These are phyloP conservation scores for Oryza punctata DNA, from an alignment of 176 grass and related monocot species.

Conservation along the genomic window DNA sequence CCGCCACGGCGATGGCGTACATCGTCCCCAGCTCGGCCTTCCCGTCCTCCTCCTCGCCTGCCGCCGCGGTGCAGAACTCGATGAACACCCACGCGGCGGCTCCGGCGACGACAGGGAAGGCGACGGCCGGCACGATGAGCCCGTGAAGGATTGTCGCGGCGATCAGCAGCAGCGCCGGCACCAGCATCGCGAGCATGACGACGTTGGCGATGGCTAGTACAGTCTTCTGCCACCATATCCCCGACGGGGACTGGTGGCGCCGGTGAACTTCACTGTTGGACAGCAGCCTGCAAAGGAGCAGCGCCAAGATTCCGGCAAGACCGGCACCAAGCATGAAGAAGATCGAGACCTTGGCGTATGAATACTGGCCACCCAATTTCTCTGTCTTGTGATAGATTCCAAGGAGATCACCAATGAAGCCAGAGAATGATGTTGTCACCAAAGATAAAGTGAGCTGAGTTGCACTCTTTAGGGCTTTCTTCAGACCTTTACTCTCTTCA, in stretches of 20 bases:
- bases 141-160: conserved; percentile 9
- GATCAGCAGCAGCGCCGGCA: neutral
- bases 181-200: neutral
- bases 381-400: neutral
- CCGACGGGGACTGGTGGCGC: neutral
- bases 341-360: neutral
- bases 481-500: neutral
- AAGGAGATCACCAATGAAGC: neutral
- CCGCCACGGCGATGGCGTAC: neutral
- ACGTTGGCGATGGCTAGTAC: neutral
- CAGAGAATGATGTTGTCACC: neutral
- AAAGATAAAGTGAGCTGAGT: neutral
- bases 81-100: neutral
- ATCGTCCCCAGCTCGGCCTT: neutral
- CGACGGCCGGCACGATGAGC: neutral
- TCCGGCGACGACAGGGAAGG: neutral
- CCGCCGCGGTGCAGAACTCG: neutral
- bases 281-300: neutral
- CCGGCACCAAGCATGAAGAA: neutral
- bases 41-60: neutral
- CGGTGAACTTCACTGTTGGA: neutral
- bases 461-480: neutral
- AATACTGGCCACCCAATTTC: neutral
- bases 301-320: neutral
- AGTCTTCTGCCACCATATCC: neutral